Evolutionary conservation across 1,284 basidiomycete species (phyloP).

Genomic region (Gymnopus androsaceus): DNA sequence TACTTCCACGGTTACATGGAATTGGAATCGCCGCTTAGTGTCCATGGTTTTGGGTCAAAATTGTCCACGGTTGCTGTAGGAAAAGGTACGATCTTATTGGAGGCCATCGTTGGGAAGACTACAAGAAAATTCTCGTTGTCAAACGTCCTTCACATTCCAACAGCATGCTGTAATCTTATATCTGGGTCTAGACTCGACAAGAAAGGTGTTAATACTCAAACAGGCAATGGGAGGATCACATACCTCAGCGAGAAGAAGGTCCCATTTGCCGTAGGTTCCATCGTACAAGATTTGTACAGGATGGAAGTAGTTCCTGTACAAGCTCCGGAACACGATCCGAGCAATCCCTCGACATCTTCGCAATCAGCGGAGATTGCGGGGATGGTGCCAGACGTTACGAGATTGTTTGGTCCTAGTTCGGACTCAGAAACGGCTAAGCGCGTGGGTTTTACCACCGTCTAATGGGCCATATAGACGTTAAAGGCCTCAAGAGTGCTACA

Average conservation of each 20-base stretch:
- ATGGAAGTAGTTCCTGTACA: not conserved
- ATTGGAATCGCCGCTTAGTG: slow-evolving; percentile 9
- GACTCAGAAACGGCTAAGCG: not conserved
- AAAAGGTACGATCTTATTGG: slow-evolving; percentile 16
- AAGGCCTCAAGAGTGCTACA: not conserved
- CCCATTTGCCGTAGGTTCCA: not conserved
- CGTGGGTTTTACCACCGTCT: not conserved
- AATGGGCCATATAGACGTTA: not conserved
- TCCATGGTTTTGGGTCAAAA: slow-evolving; percentile 16
- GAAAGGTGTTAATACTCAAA: slow-evolving; percentile 17
- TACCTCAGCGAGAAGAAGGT: slow-evolving; percentile 7
- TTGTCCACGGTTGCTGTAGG: slow-evolving; percentile 14
- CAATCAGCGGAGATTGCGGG: not conserved
- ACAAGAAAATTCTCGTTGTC: slow-evolving; percentile 9
- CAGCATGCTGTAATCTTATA: slow-evolving; percentile 17
- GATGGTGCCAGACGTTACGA: not conserved
- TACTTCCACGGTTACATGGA: slow-evolving; percentile 11
- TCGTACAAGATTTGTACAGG: not conserved
- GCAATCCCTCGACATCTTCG: not conserved
- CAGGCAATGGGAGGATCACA: slow-evolving; percentile 12
- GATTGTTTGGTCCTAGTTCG: not conserved
- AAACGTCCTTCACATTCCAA: slow-evolving; percentile 13
- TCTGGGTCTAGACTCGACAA: slow-evolving; percentile 15
- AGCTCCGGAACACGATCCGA: too few species aligned
- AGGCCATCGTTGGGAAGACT: not conserved